Conservation (phyloP, 306 rosid genomes). For the Lathyrus aphaca region DNA sequence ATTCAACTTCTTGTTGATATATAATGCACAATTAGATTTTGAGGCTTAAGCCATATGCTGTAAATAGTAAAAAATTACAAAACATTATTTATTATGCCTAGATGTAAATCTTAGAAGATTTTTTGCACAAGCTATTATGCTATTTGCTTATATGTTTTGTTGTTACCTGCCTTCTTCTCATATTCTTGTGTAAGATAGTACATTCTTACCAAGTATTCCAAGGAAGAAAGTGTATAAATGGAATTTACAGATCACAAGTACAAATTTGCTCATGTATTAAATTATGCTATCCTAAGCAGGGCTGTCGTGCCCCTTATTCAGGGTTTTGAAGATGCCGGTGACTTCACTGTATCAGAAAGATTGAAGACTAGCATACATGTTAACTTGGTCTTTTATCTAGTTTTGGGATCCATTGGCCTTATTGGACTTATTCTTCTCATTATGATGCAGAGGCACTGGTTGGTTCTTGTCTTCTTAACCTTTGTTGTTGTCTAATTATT, state of each 20-base stretch:
- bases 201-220: slow-evolving; percentile 9
- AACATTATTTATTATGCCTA: slow-evolving; percentile 7
- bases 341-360: slow-evolving; percentile 82
- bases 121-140: slow-evolving; percentile 18
- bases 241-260: slow-evolving; percentile 28
- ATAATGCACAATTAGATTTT: neutral
- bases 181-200: slow-evolving; percentile 4
- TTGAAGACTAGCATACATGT: slow-evolving; percentile 93
- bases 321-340: slow-evolving; percentile 99
- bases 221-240: slow-evolving; percentile 35
- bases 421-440: slow-evolving; percentile 78
- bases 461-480: slow-evolving; percentile 43
- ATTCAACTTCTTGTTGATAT: neutral
- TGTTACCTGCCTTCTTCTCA: slow-evolving; percentile 19
- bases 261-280: slow-evolving; percentile 50
- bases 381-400: slow-evolving; percentile 81
- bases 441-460: slow-evolving; percentile 67
- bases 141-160: slow-evolving; percentile 19
- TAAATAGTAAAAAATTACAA: neutral
- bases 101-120: slow-evolving; percentile 21
- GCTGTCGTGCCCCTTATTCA: slow-evolving; percentile 99
- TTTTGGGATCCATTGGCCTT: slow-evolving; percentile 79
- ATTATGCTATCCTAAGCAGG: slow-evolving; percentile 73
- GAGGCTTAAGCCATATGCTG: slow-evolving; percentile 7
- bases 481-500: slow-evolving; percentile 31